phyloP scores from a whole-genome alignment of 352 stramenopile genomes.

The Phytophthora ohioensis region DNA sequence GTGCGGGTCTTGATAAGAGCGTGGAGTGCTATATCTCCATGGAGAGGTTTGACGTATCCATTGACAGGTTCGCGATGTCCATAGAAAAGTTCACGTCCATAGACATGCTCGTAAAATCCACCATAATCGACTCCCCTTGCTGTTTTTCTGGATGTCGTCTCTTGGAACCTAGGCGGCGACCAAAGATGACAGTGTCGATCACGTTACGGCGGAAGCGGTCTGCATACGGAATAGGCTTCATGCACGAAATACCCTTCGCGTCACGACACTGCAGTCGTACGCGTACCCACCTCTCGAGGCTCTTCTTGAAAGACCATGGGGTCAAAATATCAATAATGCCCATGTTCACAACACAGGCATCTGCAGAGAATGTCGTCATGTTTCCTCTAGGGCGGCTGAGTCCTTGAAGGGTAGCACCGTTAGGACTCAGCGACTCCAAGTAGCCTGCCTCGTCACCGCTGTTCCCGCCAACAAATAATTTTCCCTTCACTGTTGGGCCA shows the following conservation, averaged over 20 bases:
- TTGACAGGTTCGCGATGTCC: slow-evolving; percentile 45
- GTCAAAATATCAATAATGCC: slow-evolving; percentile 98
- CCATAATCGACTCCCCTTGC: slow-evolving; percentile 79
- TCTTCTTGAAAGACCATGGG: slow-evolving; percentile 95
- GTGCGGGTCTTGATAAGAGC: background rate
- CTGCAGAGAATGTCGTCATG: slow-evolving; percentile 55
- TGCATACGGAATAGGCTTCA: slow-evolving; percentile 84
- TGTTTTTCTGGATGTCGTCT: slow-evolving; percentile 44
- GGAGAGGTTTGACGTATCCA: slow-evolving; percentile 59
- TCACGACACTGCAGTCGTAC: slow-evolving; percentile 85
- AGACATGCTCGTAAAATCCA: slow-evolving; percentile 81
- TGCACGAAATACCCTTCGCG: slow-evolving; percentile 81
- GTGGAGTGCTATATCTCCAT: slow-evolving; percentile 49
- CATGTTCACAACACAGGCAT: slow-evolving; percentile 93
- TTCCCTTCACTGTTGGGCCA: slow-evolving; percentile 43
- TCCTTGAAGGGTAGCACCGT: slow-evolving; percentile 43
- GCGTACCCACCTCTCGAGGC: slow-evolving; percentile 89
- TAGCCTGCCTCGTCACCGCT: slow-evolving; percentile 60
- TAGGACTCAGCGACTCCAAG: slow-evolving; percentile 64
- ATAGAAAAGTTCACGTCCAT: slow-evolving; percentile 54
- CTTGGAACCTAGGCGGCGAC: slow-evolving; percentile 52
- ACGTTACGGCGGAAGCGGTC: slow-evolving; percentile 88
- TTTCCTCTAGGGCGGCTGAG: slow-evolving; percentile 37
- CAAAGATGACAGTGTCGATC: slow-evolving; percentile 86
- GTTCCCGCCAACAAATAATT: slow-evolving; percentile 39